Conservation (phyloP, 139 green algal genomes). For the Chlamydomonas schloesseri region DNA sequence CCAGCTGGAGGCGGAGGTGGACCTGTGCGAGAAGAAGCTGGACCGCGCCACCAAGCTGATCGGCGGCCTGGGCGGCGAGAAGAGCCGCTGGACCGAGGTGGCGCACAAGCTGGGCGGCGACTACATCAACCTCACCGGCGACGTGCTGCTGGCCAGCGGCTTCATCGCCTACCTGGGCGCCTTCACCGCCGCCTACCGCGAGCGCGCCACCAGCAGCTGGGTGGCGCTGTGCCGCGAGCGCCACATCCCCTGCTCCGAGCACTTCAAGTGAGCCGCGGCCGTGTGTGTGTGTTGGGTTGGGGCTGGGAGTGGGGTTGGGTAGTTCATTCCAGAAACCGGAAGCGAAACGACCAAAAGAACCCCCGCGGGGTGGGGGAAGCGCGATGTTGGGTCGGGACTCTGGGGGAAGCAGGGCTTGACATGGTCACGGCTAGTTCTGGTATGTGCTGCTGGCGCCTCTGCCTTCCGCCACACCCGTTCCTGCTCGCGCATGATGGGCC, state of each 20-base stretch:
- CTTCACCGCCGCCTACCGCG: slow-evolving; percentile 79
- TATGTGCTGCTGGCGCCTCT: too few relatives aligned
- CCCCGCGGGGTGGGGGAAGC: too few relatives aligned
- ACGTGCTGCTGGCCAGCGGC: slow-evolving; percentile 74
- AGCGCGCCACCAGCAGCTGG: slow-evolving; percentile 57
- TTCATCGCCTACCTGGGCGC: slow-evolving; percentile 81
- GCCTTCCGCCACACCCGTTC: not conserved
- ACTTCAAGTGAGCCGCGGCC: slow-evolving; percentile 49
- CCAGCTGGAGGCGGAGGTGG: slow-evolving; percentile 74
- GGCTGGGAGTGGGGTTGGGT: too few relatives aligned
- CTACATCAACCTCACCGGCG: slow-evolving; percentile 78
- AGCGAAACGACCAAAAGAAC: too few relatives aligned
- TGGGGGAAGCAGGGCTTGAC: too few relatives aligned
- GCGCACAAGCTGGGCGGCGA: slow-evolving; percentile 62
- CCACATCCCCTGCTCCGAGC: slow-evolving; percentile 52
- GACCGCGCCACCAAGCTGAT: slow-evolving; percentile 75
- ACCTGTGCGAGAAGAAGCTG: slow-evolving; percentile 79
- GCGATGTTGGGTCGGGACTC: too few relatives aligned
- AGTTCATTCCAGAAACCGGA: too few relatives aligned
- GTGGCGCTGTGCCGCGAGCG: slow-evolving; percentile 58
- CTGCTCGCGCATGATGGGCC: too few relatives aligned
- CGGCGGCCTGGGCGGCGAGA: slow-evolving; percentile 80
- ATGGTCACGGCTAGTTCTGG: too few relatives aligned
- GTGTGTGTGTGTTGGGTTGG: not conserved
- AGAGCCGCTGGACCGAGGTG: slow-evolving; percentile 75